Evolutionary conservation across 75 land plant genomes (phyloP).

Genomic region (Selaginella moellendorffii): DNA sequence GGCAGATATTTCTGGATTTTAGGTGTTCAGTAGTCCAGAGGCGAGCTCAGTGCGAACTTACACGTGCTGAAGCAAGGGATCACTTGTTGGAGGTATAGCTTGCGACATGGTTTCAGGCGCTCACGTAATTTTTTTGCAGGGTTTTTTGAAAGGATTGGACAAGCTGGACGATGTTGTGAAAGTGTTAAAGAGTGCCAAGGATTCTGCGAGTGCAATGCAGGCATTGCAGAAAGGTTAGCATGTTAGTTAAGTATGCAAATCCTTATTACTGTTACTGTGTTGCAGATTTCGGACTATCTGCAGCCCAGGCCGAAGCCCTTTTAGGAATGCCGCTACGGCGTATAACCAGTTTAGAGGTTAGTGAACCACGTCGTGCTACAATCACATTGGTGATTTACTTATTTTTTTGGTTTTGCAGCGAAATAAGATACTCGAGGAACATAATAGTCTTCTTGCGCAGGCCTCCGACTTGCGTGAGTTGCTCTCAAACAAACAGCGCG

Average conservation of each 20-base stretch:
- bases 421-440: slow-evolving; percentile 66
- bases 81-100: too few relatives aligned
- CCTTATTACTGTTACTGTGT: background rate
- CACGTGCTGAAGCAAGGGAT: slow-evolving; percentile 65
- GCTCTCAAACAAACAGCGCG: slow-evolving; percentile 46
- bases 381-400: too few relatives aligned
- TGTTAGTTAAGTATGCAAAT: too few relatives aligned
- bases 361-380: too few relatives aligned
- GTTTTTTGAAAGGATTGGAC: slow-evolving; percentile 70
- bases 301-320: slow-evolving; percentile 78
- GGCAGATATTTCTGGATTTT: slow-evolving; percentile 78
- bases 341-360: slow-evolving; percentile 78
- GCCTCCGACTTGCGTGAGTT: slow-evolving; percentile 57
- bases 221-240: slow-evolving; percentile 45
- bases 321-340: slow-evolving; percentile 70
- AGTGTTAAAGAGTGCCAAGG: slow-evolving; percentile 44
- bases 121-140: too few relatives aligned
- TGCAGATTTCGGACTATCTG: slow-evolving; percentile 58
- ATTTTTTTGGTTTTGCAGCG: too few relatives aligned
- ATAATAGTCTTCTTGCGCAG: slow-evolving; percentile 33
- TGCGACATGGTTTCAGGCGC: too few relatives aligned
- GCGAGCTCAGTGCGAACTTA: slow-evolving; percentile 66
- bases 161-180: slow-evolving; percentile 69
- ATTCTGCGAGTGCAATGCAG: slow-evolving; percentile 34
- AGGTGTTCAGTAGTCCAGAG: slow-evolving; percentile 78